Percentiles rank a stretch among this genome's conserved stretches.
Evolutionary conservation across 495 filamentous ascomycete genomes (phyloP).

Genomic region (Parachaetomium inaequale): DNA sequence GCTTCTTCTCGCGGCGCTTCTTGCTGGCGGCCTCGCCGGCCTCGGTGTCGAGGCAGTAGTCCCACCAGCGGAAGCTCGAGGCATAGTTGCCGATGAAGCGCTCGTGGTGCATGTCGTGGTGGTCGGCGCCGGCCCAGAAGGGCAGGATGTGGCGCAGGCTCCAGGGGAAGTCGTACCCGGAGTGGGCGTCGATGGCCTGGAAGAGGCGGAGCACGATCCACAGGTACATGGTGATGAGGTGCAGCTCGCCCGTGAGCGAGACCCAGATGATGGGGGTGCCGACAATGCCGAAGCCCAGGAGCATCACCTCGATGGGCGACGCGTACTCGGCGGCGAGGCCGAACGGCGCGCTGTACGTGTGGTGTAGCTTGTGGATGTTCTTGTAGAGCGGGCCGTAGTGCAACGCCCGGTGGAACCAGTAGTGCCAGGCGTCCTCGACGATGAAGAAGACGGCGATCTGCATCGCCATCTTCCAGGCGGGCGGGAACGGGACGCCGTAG

Average conservation of each 20-base stretch:
- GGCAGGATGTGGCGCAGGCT: slow-evolving; percentile 91
- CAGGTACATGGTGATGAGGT: slow-evolving; percentile 95
- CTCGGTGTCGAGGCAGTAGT: slow-evolving; percentile 90
- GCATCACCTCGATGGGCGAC: slow-evolving; percentile 95
- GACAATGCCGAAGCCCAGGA: slow-evolving; percentile 90
- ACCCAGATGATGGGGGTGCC: slow-evolving; percentile 81
- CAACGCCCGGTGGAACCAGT: slow-evolving; percentile 90
- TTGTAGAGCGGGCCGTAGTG: slow-evolving; percentile 96
- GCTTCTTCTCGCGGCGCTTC: slow-evolving; percentile 75
- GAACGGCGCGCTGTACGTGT: slow-evolving; percentile 96
- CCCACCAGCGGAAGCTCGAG: slow-evolving; percentile 99
- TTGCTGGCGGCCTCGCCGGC: slow-evolving; percentile 82
- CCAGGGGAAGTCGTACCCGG: slow-evolving; percentile 97
- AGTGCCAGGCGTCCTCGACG: slow-evolving; percentile 96
- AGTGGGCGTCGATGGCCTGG: slow-evolving; percentile 97
- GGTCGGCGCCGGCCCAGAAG: slow-evolving; percentile 96
- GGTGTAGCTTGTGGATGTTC: slow-evolving; percentile 95
- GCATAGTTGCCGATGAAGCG: slow-evolving; percentile 97
- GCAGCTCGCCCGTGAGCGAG: slow-evolving; percentile 75
- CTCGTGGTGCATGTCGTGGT: slow-evolving; percentile 96
- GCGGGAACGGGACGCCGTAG: slow-evolving; percentile 86
- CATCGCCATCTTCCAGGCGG: slow-evolving; percentile 76
- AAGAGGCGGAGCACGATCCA: slow-evolving; percentile 93
- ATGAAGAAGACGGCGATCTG: slow-evolving; percentile 95
- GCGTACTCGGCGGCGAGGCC: slow-evolving; percentile 96